Percentiles rank a stretch among this genome's conserved stretches.
Evolutionary conservation across 140 eudicot genomes (phyloP).

Genomic region (Oenanthe javanica): DNA sequence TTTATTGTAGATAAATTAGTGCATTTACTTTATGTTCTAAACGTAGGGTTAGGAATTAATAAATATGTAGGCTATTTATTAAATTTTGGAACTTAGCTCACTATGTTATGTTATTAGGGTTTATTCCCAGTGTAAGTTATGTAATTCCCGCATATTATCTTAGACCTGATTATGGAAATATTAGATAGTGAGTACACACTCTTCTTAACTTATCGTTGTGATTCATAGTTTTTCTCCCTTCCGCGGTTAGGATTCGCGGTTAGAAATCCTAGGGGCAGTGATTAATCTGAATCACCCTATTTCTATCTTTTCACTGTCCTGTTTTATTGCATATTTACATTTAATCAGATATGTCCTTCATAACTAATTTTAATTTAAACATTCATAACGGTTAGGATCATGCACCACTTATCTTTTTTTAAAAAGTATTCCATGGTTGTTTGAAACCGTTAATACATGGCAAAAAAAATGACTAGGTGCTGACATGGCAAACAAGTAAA

Average conservation of each 20-base stretch:
- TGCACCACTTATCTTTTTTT: not conserved
- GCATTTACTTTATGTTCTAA: not conserved
- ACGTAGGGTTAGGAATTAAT: not conserved
- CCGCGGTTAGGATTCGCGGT: not conserved
- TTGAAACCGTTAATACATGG: too few species aligned
- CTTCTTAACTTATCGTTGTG: not conserved
- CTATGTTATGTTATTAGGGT: not conserved
- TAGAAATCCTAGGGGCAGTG: not conserved
- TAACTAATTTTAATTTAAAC: not conserved
- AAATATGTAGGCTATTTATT: not conserved
- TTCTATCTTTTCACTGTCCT: not conserved
- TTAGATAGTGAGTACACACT: too few species aligned
- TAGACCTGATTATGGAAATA: too few species aligned
- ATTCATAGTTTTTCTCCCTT: not conserved
- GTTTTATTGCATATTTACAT: not conserved
- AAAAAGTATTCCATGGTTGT: not conserved
- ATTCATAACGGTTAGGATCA: not conserved
- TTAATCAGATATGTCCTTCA: not conserved
- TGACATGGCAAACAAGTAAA: too few species aligned
- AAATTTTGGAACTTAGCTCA: not conserved
- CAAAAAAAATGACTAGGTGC: too few species aligned
- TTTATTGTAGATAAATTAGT: not conserved
- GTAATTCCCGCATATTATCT: not conserved
- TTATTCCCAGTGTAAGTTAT: not conserved
- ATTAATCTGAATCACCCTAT: not conserved